Evolutionary conservation across 2,329 filamentous ascomycete species (phyloP), one percentile per base, ranked within the genome.

Genomic region (Aureobasidium pullulans): DNA sequence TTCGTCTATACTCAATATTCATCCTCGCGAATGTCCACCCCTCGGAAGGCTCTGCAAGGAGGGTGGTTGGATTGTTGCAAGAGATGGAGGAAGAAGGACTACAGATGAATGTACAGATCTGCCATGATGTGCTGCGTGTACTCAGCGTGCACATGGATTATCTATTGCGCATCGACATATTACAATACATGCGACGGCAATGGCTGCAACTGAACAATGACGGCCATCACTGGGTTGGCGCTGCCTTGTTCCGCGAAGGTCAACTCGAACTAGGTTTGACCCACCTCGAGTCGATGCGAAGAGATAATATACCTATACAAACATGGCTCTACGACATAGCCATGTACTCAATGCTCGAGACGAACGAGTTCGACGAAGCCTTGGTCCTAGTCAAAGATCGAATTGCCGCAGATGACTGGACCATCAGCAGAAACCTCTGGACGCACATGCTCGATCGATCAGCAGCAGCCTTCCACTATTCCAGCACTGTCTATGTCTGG

Each of bases 121-220:
- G 89, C 66, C 86, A 92, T 71, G 83, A 83, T 62, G 83, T 87
- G 2, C 75, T 96, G 40, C 83, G 85, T 71, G 85, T 87, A 69
- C 78, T 96, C 28, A 84, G 89, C 0, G 83, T 94, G 8, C 94
- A 97, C 70, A 90, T 93, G 0, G 89, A 97, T 72, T 93, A 95
- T 66, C 65, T 90, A 6, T 75, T 94, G 28, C 85, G 91, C 37
- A 81, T 83, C 57, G 79, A 86, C 37, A 79, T 96, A 3, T 75
- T 96, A 40, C 76, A 83, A 58, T 85, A 86, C 59, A 90, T 94
- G 87, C 83, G 84, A 66, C 79, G 84, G 59, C 80, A 84, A 63
- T 96, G 90, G 88, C 80, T 88, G 56, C 75, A 77, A 8, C 74
- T 89, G 8, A 83, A 79, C 43, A 81, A 79, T 10, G 77, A 80